These are phyloP conservation scores for Chaetomium olivaceum DNA, from an alignment of 2,329 filamentous ascomycete genomes.

Conservation along the genomic window DNA sequence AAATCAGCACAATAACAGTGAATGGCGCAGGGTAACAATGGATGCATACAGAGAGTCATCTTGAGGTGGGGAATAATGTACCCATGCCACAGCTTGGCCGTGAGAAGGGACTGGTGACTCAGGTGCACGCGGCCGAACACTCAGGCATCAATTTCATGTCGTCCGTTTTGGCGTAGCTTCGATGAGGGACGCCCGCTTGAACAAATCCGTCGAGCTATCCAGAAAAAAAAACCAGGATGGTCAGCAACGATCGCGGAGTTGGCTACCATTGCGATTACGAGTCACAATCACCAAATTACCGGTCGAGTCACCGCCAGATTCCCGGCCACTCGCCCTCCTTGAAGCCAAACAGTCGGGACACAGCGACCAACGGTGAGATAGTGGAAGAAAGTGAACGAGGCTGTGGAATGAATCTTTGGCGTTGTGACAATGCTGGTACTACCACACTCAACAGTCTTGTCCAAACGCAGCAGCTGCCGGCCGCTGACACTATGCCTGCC, in stretches of 20 bases:
- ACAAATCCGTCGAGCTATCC: background rate
- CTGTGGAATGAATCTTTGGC: background rate
- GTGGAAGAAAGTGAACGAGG: background rate
- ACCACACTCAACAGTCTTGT: background rate
- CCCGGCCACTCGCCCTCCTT: background rate
- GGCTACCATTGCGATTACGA: background rate
- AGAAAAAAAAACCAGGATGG: background rate
- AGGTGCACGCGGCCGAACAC: constrained; percentile 3
- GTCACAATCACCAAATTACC: background rate
- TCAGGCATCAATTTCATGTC: background rate
- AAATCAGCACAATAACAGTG: no score
- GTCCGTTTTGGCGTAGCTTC: background rate
- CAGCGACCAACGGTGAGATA: background rate
- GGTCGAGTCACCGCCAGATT: background rate
- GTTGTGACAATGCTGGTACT: background rate
- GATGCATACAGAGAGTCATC: no score
- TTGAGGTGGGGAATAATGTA: background rate
- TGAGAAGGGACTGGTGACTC: background rate
- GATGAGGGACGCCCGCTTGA: background rate
- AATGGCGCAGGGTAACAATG: no score
- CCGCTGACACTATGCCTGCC: background rate
- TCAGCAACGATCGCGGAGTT: background rate
- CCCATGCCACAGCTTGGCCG: background rate
- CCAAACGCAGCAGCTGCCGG: background rate
- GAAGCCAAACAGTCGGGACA: background rate